phyloP scores from a whole-genome alignment of 2,329 filamentous ascomycete genomes.

The Cercospora sp. region DNA sequence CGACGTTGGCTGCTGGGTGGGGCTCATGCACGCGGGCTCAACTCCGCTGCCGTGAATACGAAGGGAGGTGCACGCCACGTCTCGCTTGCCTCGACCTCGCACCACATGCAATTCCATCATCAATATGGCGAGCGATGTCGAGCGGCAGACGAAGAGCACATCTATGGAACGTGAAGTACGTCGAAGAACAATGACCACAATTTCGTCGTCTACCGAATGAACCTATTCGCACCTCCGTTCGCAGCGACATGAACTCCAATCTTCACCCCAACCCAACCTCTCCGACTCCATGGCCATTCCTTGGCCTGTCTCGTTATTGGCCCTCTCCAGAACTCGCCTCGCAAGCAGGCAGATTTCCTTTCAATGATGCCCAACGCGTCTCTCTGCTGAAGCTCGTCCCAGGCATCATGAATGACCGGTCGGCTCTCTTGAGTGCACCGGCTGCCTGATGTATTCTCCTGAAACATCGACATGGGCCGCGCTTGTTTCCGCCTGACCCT shows the following conservation, averaged over 20 bases:
- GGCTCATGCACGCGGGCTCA: neutral
- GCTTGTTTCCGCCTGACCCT: neutral
- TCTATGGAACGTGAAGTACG: accelerated
- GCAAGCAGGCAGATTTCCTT: neutral
- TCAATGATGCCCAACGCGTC: neutral
- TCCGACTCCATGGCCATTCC: neutral
- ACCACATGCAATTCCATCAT: neutral
- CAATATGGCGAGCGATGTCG: neutral
- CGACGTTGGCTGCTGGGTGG: neutral
- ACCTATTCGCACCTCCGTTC: neutral
- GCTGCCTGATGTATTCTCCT: neutral
- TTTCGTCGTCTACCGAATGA: neutral
- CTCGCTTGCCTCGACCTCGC: neutral
- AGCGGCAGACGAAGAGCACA: neutral
- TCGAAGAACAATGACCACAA: neutral
- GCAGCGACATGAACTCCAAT: neutral
- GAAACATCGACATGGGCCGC: neutral
- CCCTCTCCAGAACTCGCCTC: neutral
- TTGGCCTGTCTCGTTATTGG: neutral
- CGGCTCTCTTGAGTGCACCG: neutral
- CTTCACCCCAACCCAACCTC: neutral
- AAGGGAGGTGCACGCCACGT: neutral
- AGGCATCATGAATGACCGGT: neutral
- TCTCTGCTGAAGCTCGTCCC: neutral
- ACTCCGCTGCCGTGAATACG: neutral